Conservation (phyloP, 768 basidiomycete species). For the Tricholoma sp. region DNA sequence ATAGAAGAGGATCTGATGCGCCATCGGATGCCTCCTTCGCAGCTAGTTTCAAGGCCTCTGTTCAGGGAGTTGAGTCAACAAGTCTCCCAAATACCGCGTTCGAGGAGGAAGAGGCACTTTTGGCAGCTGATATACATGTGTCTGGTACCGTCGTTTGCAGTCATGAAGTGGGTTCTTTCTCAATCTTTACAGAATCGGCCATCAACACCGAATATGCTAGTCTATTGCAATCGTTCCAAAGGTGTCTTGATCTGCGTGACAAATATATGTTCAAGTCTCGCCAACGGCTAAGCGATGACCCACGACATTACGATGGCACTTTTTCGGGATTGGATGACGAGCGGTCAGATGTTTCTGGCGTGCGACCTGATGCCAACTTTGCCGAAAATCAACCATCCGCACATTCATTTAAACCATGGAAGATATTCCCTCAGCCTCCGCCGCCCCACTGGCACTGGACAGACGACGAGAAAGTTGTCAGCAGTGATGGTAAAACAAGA, state of each 20-base stretch:
- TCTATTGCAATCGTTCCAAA: conserved; percentile 70
- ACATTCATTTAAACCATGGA: conserved; percentile 60
- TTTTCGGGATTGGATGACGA: conserved; percentile 68
- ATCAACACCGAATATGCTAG: conserved; percentile 43
- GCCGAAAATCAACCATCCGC: conserved; percentile 16
- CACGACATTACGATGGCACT: conserved; percentile 79
- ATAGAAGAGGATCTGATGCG: conserved; percentile 58
- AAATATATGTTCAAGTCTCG: conserved; percentile 89
- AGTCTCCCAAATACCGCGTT: conserved; percentile 12
- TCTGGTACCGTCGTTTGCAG: conserved; percentile 17
- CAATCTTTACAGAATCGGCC: conserved; percentile 21
- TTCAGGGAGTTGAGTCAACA: conserved; percentile 24
- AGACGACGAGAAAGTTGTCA: conserved; percentile 41
- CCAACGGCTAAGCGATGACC: conserved; percentile 94
- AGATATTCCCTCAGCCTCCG: conserved; percentile 88
- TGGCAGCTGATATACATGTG: conserved; percentile 25
- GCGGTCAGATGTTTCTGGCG: conserved; percentile 58
- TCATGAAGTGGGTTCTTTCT: conserved; percentile 3
- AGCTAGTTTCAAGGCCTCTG: conserved; percentile 34
- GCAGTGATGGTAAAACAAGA: conserved; percentile 28
- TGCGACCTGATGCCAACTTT: conserved; percentile 55
- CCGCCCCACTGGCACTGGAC: conserved; percentile 96
- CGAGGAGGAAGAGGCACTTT: conserved; percentile 29
- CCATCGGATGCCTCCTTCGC: conserved; percentile 35
- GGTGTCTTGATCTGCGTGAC: conserved; percentile 88